Percentiles rank a stretch among this genome's conserved stretches.
Evolutionary conservation across 2,329 filamentous ascomycete genomes (phyloP).

Genomic region (Fusarium avenaceum): DNA sequence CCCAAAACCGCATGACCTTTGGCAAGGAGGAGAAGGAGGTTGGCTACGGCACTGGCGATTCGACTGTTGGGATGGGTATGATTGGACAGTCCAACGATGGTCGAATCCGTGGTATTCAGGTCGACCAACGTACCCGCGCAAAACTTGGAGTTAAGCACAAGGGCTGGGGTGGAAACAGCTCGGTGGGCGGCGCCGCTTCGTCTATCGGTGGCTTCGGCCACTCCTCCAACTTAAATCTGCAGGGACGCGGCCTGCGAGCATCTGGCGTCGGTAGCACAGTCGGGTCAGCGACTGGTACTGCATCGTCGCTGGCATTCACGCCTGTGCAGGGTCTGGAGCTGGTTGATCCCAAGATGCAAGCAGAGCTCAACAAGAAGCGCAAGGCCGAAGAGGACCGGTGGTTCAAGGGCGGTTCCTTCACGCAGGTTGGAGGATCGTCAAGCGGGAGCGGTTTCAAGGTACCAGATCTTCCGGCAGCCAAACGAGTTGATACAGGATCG

Average conservation of each 20-base stretch:
- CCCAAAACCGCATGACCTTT: constrained; percentile 95
- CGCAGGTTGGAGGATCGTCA: constrained; percentile 76
- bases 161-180: constrained; percentile 86
- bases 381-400: constrained; percentile 95
- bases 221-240: constrained; percentile 75
- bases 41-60: constrained; percentile 88
- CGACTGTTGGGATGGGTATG: constrained; percentile 92
- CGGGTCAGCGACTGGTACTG: constrained; percentile 75
- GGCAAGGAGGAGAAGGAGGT: constrained; percentile 95
- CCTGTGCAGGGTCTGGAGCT: constrained; percentile 95
- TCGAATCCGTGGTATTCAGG: constrained; percentile 87
- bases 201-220: constrained; percentile 84
- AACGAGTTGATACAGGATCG: constrained; percentile 69
- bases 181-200: constrained; percentile 77
- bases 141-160: constrained; percentile 96
- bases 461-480: constrained; percentile 78
- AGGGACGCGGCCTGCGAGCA: constrained; percentile 82
- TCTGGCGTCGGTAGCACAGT: constrained; percentile 83
- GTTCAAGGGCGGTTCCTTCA: constrained; percentile 98
- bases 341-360: constrained; percentile 91
- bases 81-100: constrained; percentile 90
- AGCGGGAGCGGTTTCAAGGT: constrained; percentile 81
- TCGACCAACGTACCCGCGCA: constrained; percentile 92
- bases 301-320: constrained; percentile 91
- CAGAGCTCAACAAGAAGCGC: constrained; percentile 88